phyloP scores from a whole-genome alignment of 305 asterid genomes.

The Coffea humblotiana region DNA sequence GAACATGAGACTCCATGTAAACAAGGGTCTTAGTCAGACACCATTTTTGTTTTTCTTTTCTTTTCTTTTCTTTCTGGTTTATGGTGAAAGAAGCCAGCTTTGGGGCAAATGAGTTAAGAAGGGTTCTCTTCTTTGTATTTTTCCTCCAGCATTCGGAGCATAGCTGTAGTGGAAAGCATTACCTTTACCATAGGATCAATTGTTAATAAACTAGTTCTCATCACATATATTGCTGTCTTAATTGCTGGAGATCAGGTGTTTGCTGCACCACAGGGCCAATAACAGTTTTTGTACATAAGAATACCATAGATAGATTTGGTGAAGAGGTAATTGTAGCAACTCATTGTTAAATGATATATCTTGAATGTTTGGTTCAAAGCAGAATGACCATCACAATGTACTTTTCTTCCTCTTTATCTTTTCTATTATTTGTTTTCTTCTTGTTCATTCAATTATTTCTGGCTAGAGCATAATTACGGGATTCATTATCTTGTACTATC shows the following conservation, averaged over 20 bases:
- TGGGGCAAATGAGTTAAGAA: neutral
- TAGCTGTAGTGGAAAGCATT: neutral
- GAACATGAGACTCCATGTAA: neutral
- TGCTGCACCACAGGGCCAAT: neutral
- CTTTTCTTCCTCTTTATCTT: too few species aligned
- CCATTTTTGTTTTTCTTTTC: neutral
- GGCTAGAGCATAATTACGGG: too few species aligned
- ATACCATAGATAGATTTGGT: neutral
- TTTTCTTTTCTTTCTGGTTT: neutral
- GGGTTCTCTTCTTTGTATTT: neutral
- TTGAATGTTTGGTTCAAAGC: too few species aligned
- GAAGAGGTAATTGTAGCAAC: too few species aligned
- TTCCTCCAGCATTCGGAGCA: neutral
- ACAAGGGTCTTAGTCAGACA: neutral
- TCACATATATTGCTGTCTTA: neutral
- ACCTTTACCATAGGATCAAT: neutral
- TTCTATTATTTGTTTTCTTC: too few species aligned
- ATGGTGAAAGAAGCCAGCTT: neutral
- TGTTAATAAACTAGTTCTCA: constrained; percentile 5
- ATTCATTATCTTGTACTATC: too few species aligned
- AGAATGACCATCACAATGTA: too few species aligned
- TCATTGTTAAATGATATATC: too few species aligned
- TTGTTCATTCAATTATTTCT: too few species aligned
- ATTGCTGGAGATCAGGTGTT: neutral
- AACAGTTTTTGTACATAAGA: neutral